A percentile compares a stretch with the other conserved stretches of the same genome.
Evolutionary conservation across 2,329 filamentous ascomycete species (phyloP).

Genomic region (Xylariaceae sp.): DNA sequence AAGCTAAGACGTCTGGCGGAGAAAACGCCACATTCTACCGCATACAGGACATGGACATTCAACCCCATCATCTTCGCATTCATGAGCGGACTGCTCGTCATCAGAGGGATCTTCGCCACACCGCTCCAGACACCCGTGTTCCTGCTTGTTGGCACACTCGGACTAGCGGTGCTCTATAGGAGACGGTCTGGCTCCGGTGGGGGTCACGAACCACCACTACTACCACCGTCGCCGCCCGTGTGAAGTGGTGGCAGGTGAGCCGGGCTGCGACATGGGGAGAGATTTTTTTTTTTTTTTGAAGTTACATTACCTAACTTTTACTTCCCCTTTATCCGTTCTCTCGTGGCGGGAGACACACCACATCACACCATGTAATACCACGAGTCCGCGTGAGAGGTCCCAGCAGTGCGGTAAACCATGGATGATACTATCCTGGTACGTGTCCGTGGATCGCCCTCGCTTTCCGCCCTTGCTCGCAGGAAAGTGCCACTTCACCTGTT

Average conservation of each 20-base stretch:
- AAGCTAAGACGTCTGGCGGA: slow-evolving; percentile 21
- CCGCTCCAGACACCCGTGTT: slow-evolving; percentile 27
- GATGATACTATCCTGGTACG: no score
- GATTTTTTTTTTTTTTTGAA: no score
- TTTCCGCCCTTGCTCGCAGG: no score
- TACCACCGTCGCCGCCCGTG: slow-evolving; percentile 12
- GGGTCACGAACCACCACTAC: slow-evolving; percentile 16
- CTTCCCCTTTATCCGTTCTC: no score
- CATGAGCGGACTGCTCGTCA: slow-evolving; percentile 24
- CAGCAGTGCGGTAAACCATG: slow-evolving; percentile 16
- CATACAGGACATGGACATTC: slow-evolving; percentile 22
- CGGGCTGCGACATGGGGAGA: slow-evolving; percentile 13
- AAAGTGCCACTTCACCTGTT: no score
- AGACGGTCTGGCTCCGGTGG: slow-evolving; percentile 22
- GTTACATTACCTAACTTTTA: no score
- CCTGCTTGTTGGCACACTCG: slow-evolving; percentile 24
- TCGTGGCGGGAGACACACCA: no score
- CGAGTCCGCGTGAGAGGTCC: slow-evolving; percentile 21
- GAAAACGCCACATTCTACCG: slow-evolving; percentile 8
- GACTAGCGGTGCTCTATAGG: slow-evolving; percentile 23
- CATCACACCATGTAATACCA: slow-evolving; percentile 12
- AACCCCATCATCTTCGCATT: slow-evolving; percentile 26
- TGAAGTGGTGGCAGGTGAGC: slow-evolving; percentile 20
- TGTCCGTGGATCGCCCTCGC: no score
- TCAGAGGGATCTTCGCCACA: slow-evolving; percentile 25